Base-by-base conservation (phyloP, 805 yeast genomes). In the Lachancea waltii region DNA sequence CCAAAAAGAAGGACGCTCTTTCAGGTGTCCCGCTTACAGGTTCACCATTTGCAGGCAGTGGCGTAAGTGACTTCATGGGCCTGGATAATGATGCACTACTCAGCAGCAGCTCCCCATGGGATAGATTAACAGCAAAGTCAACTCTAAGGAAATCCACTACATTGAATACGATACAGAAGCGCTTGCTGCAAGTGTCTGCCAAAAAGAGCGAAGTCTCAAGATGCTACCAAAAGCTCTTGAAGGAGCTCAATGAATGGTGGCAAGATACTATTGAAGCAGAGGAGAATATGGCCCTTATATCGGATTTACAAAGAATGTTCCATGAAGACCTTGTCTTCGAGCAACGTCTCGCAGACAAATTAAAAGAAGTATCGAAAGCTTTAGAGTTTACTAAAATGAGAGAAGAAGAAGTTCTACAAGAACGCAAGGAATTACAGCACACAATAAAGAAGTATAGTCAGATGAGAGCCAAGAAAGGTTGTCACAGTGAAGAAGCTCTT, bases 351-450 rank as follows among this genome's bases (percentile, higher is more conserved):
- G 28, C 54, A 1, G 41, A 38, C 7, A 42, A 42, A 21, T 38
- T 54, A 17, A 49, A 36, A 31, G 30, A 28, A 5, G 28, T 55
- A 11, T 44, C 46, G 6, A 43, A 43, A 18, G 45, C 46, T 16
- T 35, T 56, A n/a, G 57, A 50, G 25, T 50, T 44, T 35, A 47
- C 56, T 2, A 38, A 50, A 10, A 41, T 42, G 34, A 47, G 60
- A 31, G 62, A 58, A 36, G 46, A 38, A 4, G 53, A 54, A 31
- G 38, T 54, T 33, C 31, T 47, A 11, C 47, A 42, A 5, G 53
- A 38, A 27, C 41, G 42, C 32, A 56, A 49, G 27, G 48, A 43
- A 18, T 25, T 51, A 15, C 29, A 40, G 10, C 34, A 30, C n/a
- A 50, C 49, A 13, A 31, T 42, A 16, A 54, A 48, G 38, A 49